Base-by-base conservation (phyloP, 2,329 filamentous ascomycete genomes). In the Penicillium paneum region DNA sequence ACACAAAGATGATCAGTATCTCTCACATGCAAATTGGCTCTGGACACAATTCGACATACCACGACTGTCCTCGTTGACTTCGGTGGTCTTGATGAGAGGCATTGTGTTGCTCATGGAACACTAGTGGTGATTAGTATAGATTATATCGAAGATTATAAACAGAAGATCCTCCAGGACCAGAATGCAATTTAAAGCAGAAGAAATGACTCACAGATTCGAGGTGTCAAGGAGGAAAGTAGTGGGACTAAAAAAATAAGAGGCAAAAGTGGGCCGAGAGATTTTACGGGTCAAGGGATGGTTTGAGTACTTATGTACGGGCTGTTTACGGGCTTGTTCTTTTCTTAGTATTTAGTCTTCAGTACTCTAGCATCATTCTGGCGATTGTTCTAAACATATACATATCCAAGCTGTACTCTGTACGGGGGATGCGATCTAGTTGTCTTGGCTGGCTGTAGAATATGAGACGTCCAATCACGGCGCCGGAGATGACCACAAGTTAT, bases 41-140 rank as follows among this genome's bases (percentile, higher is more conserved):
- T 26, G 3, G 17, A 24, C 40, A 21, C 10, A 28, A n/a, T 34
- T 17, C 21, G 29, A 64, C 71, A 63, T 69, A 77, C 75, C 72
- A 61, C 75, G 70, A 69, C 71, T 77, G 67, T 78, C 73, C 70
- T 78, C 74, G 60, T 71, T 76, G 57, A 73, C 64, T 56, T 76
- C 74, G 28, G 67, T 65, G 36, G 69, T 68, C 48, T 71, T 74
- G 52, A 74, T 67, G 44, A 75, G 68, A 67, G 74, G 74, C 75
- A 77, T 24, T 2, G 21, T 76, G 66, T 54, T 26, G 52, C 43
- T 50, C 41, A 19, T 26, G 4, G 17, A 40, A 40, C 45, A n/a
- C 46, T 55, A 28, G 34, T 41, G n/a, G 36, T 24, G 15, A 52
- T 52, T 52, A 52, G 50, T 35, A 41, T 40, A 24, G 19, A 48